phyloP scores from a whole-genome alignment of 176 grass and related monocot species.

The Ananas comosus region DNA sequence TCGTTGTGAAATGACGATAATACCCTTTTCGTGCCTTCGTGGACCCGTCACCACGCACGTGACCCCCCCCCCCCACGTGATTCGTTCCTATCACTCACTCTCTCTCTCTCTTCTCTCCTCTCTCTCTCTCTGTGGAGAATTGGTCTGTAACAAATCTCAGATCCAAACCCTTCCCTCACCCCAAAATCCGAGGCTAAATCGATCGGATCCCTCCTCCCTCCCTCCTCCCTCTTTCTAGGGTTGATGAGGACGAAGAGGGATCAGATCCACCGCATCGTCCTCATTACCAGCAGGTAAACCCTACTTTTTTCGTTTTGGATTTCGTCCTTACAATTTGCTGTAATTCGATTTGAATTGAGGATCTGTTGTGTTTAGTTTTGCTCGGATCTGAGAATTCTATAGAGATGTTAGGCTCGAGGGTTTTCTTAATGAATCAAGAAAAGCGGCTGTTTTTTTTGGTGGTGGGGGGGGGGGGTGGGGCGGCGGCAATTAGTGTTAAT shows the following conservation, averaged over 20 bases:
- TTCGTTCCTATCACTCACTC: neutral
- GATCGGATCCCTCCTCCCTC: neutral
- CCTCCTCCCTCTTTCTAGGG: neutral
- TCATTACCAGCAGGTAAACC: neutral
- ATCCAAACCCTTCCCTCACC: neutral
- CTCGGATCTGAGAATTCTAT: too few species aligned
- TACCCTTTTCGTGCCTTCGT: neutral
- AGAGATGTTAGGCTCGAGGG: too few species aligned
- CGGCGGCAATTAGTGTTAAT: too few species aligned
- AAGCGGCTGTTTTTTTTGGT: too few species aligned
- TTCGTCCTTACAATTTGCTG: neutral
- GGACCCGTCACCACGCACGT: neutral
- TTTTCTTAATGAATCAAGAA: too few species aligned
- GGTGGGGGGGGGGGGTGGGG: too few species aligned
- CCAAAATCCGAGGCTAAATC: neutral
- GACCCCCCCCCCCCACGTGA: neutral
- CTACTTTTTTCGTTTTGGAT: neutral
- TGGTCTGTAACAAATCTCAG: neutral
- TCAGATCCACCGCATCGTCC: neutral
- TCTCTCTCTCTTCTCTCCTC: neutral
- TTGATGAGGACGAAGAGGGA: neutral
- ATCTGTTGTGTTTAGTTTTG: too few species aligned
- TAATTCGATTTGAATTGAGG: neutral
- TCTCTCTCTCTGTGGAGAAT: neutral
- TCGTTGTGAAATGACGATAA: neutral